These are phyloP conservation scores for Gaertneriomyces sp. DNA, from an alignment of 192 early-diverging fungal genomes.

Conservation along the genomic window DNA sequence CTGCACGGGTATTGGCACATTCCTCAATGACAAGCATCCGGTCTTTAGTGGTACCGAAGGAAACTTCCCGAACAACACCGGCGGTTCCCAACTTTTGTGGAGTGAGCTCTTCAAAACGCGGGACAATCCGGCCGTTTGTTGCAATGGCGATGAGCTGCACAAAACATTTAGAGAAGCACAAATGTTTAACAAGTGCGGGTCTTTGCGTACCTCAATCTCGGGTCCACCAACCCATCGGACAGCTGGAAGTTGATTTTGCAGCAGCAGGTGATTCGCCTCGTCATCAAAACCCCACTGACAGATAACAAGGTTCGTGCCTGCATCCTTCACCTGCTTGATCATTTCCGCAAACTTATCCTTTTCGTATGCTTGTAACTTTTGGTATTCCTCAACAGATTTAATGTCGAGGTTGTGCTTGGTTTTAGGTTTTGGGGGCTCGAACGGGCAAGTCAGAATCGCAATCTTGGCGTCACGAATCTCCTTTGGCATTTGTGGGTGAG, in stretches of 20 bases:
- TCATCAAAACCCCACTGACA: constrained; percentile 99
- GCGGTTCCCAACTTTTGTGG: constrained; percentile 87
- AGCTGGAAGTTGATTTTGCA: constrained; percentile 96
- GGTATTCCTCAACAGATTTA: constrained; percentile 96
- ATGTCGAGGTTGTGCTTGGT: constrained; percentile 99
- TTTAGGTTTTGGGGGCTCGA: constrained; percentile 99
- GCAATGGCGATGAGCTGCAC: constrained; percentile 93
- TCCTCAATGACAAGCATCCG: constrained; percentile 99
- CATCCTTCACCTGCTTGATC: constrained; percentile 96
- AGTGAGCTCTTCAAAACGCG: constrained; percentile 95
- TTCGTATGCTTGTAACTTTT: constrained; percentile 95
- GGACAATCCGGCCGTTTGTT: constrained; percentile 99
- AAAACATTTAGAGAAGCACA: no score
- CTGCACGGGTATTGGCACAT: constrained; percentile 97
- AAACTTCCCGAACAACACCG: constrained; percentile 90
- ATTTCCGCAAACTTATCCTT: constrained; percentile 94
- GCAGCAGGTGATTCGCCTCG: constrained; percentile 97
- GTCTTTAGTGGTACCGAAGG: constrained; percentile 97
- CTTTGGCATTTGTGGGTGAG: constrained; percentile 99
- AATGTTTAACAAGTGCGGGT: neutral
- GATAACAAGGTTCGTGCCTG: constrained; percentile 95
- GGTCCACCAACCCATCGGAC: constrained; percentile 99
- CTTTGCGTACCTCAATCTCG: constrained; percentile 80
- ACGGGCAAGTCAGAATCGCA: constrained; percentile 98
- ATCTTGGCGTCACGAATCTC: constrained; percentile 93